phyloP scores from a whole-genome alignment of 768 basidiomycete genomes.

The Tephrocybe sp. region DNA sequence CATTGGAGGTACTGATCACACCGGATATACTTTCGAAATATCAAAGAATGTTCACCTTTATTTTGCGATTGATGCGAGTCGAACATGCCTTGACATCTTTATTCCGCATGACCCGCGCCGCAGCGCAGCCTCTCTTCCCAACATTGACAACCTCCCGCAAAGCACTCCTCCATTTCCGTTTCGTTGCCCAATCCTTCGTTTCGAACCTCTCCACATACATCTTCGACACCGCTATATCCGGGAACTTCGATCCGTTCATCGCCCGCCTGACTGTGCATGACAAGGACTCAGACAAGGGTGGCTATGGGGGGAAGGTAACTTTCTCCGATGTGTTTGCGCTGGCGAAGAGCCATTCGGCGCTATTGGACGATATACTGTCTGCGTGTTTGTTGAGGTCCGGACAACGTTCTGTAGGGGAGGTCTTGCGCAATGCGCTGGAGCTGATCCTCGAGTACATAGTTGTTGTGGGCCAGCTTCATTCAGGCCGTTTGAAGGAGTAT shows the following conservation, averaged over 20 bases:
- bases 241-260: conserved; percentile 73
- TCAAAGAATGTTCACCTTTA: conserved; percentile 77
- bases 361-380: conserved; percentile 73
- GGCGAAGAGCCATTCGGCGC: conserved; percentile 58
- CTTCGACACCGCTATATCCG: conserved; percentile 78
- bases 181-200: conserved; percentile 70
- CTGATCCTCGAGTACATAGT: conserved; percentile 65
- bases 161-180: conserved; percentile 67
- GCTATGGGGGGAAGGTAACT: not conserved
- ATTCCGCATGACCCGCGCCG: conserved; percentile 57
- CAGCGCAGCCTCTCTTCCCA: conserved; percentile 49
- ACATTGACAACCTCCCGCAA: conserved; percentile 51
- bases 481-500: conserved; percentile 57
- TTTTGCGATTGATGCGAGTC: conserved; percentile 76
- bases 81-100: conserved; percentile 64
- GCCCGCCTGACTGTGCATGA: conserved; percentile 28
- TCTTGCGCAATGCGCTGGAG: conserved; percentile 61
- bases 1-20: conserved; percentile 72
- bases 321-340: conserved; percentile 78
- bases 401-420: conserved; percentile 63
- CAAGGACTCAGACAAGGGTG: conserved; percentile 2
- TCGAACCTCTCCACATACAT: conserved; percentile 66
- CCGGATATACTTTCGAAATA: conserved; percentile 77
- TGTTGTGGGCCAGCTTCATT: conserved; percentile 57
- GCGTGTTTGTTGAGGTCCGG: conserved; percentile 71